Evolutionary conservation across 306 rosid genomes (phyloP).

Genomic region (Vigna radiata): DNA sequence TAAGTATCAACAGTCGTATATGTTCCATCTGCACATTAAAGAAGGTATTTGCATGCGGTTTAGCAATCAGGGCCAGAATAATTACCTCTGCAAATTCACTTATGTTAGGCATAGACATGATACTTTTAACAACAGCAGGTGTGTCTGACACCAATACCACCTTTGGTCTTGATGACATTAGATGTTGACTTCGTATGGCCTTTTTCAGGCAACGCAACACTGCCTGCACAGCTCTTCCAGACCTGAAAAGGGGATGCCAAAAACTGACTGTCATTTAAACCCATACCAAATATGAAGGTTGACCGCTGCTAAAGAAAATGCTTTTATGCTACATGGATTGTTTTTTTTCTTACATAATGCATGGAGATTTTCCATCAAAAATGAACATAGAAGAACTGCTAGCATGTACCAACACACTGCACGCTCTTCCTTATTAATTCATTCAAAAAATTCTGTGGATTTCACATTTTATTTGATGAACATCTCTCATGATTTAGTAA

Average conservation of each 20-base stretch:
- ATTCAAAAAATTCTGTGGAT: background rate
- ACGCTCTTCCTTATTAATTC: background rate
- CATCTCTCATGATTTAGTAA: background rate
- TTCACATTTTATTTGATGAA: background rate
- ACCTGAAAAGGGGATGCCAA: slow-evolving; percentile 58
- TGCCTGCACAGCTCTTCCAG: slow-evolving; percentile 77
- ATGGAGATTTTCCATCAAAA: background rate
- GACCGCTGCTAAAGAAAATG: background rate
- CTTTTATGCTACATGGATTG: background rate
- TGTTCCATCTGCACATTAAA: background rate
- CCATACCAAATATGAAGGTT: slow-evolving; percentile 9
- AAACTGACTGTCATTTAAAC: slow-evolving; percentile 33
- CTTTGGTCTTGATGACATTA: slow-evolving; percentile 59
- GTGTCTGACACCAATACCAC: slow-evolving; percentile 89
- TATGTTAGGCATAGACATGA: slow-evolving; percentile 56
- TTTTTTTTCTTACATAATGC: background rate
- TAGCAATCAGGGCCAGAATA: slow-evolving; percentile 21
- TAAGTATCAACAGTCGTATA: background rate
- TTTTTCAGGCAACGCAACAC: slow-evolving; percentile 73
- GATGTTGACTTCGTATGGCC: slow-evolving; percentile 52
- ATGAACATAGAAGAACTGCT: background rate
- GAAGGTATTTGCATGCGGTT: background rate
- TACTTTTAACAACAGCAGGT: slow-evolving; percentile 71
- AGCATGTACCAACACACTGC: background rate
- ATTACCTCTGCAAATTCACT: slow-evolving; percentile 87